phyloP scores from a whole-genome alignment of 2,329 filamentous ascomycete genomes.

The Ophiostoma sp. region DNA sequence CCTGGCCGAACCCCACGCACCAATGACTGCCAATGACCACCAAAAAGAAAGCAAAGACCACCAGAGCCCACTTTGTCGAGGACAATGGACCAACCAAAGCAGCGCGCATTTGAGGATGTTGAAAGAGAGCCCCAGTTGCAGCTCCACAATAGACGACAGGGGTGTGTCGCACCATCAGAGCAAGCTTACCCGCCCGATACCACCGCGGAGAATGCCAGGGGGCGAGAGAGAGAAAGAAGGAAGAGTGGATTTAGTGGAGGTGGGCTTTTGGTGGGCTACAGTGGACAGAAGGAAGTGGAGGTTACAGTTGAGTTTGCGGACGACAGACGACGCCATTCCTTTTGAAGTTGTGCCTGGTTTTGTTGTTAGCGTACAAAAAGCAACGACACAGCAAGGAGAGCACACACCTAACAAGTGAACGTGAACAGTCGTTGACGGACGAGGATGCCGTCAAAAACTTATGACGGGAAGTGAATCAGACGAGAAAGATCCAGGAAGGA shows the following conservation, averaged over 20 bases:
- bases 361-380: neutral
- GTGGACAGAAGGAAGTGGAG: neutral
- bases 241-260: neutral
- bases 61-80: neutral
- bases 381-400: neutral
- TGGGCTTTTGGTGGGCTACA: neutral
- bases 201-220: conserved; percentile 19
- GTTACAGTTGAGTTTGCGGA: neutral
- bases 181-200: conserved; percentile 15
- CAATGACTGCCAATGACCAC: neutral
- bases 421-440: neutral
- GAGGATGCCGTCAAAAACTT: neutral
- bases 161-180: conserved; percentile 27
- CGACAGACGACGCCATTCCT: neutral
- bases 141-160: conserved; percentile 6
- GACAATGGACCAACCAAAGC: neutral
- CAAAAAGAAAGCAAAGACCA: neutral
- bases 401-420: neutral
- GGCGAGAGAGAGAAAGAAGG: neutral
- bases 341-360: neutral
- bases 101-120: conserved; percentile 5
- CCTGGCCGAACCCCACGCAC: conserved; percentile 1
- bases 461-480: neutral
- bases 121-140: neutral
- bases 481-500: neutral